Evolutionary conservation across 2,329 filamentous ascomycete species (phyloP).

Genomic region (Trichophyton simii): DNA sequence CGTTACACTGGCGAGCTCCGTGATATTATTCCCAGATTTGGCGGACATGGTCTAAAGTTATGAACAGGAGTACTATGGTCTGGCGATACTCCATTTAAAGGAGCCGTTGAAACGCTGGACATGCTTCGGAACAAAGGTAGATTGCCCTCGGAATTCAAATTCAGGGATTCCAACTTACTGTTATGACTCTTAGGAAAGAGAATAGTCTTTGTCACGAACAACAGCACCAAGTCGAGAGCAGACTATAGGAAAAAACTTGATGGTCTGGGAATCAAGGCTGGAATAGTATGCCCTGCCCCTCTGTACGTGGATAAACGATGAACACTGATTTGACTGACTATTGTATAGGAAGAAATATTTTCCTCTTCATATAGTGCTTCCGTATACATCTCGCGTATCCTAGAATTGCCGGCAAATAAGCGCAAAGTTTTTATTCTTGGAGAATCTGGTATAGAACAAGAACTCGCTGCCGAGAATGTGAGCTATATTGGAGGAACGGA

Average conservation of each 20-base stretch:
- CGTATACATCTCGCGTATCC: constrained; percentile 89
- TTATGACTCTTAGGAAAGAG: constrained; percentile 55
- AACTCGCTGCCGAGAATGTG: constrained; percentile 68
- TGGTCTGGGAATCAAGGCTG: constrained; percentile 62
- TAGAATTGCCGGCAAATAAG: constrained; percentile 62
- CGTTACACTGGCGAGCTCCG: constrained; percentile 15
- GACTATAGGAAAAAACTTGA: constrained; percentile 92
- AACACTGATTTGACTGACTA: constrained; percentile 5
- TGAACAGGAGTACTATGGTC: constrained; percentile 86
- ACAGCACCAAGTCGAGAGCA: constrained; percentile 86
- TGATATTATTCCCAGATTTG: background rate
- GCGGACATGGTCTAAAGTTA: constrained; percentile 14
- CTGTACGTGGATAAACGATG: background rate
- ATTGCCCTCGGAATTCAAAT: background rate
- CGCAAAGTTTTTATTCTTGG: constrained; percentile 93
- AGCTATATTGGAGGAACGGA: constrained; percentile 80
- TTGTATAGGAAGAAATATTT: constrained; percentile 70
- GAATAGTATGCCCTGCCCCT: constrained; percentile 38
- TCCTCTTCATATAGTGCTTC: constrained; percentile 89
- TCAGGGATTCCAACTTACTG: background rate
- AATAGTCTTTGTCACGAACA: constrained; percentile 94
- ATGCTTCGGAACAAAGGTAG: constrained; percentile 69
- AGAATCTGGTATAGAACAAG: constrained; percentile 80
- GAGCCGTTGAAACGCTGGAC: constrained; percentile 71
- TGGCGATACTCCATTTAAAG: constrained; percentile 77